These are phyloP conservation scores for Eimeria praecox DNA, from an alignment of 169 alveolate species.

Conservation along the genomic window DNA sequence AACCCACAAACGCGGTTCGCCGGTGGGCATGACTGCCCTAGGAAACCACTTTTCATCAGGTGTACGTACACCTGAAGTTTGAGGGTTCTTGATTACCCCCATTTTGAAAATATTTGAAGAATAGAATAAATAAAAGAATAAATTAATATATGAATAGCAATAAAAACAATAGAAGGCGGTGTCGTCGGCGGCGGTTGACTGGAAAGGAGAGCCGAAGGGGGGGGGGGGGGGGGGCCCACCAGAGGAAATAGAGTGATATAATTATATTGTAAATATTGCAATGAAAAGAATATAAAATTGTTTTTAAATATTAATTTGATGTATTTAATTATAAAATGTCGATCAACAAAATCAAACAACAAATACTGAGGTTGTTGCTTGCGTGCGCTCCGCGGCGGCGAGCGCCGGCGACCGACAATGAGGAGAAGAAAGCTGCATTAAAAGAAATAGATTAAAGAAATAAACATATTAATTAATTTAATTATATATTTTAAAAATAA, in stretches of 20 bases:
- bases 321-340: not conserved
- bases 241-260: not conserved
- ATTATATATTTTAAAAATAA: too few species aligned
- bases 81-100: not conserved
- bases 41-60: constrained; percentile 51
- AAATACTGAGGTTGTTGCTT: not conserved
- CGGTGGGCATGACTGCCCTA: not conserved
- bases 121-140: too few species aligned
- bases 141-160: not conserved
- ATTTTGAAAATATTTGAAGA: not conserved
- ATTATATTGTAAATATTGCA: not conserved
- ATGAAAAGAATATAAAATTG: too few species aligned
- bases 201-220: not conserved
- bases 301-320: too few species aligned
- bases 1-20: not conserved
- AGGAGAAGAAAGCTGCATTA: not conserved
- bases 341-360: not conserved
- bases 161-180: not conserved
- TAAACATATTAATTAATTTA: too few species aligned
- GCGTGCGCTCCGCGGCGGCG: not conserved
- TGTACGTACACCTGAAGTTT: constrained; percentile 1
- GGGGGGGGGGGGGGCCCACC: too few species aligned
- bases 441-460: not conserved
- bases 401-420: not conserved
- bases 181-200: not conserved